Evolutionary conservation across 768 basidiomycete species (phyloP), one percentile per base, ranked within the genome.

Genomic region (Termitomyces sp.): DNA sequence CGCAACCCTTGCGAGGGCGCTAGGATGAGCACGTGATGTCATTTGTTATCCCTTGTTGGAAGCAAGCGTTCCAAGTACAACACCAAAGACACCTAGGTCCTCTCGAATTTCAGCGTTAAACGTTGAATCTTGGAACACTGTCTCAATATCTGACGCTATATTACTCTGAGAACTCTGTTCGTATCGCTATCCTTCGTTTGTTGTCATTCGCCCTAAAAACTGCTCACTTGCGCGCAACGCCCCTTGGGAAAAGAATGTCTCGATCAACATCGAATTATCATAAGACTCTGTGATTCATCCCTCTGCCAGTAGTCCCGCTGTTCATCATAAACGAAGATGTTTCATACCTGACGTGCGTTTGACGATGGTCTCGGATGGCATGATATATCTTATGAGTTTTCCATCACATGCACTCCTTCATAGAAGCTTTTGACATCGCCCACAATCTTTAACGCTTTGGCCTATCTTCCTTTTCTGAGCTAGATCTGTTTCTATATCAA

Each of bases 11-110:
- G 23, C 23, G 23, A 23, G 23, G 23, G 23, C 23, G 23, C 23
- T 23, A 40, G 35, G 26, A 15, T 19, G 14, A 48, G 42, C 60
- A 61, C 60, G 56, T 58, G 60, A 54, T 50, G 31, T 12, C 28
- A 11, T 44, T 44, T 12, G 12, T 23, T 26, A 6, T 33, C 9
- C 31, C 10, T 33, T 33, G 23, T 23, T 23, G 1, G 23, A 23
- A 23, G 23, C 23, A 23, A 23, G 23, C 23, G 12, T 37, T 30
- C 12, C 30, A 28, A 12, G 17, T 33, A 23, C 23, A 23, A 23
- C 45, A 26, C 3, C 19, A 26, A n/a, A 21, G 17, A 21, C 14
- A 4, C 7, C 26, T 47, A 21, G 35, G 7, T 28, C 33, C 6
- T 38, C 35, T 46, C 45, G 23, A 23, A 23, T 23, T 23, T 23